Base-by-base conservation (phyloP, 139 green algal genomes). In the Nannochloris sp. region DNA sequence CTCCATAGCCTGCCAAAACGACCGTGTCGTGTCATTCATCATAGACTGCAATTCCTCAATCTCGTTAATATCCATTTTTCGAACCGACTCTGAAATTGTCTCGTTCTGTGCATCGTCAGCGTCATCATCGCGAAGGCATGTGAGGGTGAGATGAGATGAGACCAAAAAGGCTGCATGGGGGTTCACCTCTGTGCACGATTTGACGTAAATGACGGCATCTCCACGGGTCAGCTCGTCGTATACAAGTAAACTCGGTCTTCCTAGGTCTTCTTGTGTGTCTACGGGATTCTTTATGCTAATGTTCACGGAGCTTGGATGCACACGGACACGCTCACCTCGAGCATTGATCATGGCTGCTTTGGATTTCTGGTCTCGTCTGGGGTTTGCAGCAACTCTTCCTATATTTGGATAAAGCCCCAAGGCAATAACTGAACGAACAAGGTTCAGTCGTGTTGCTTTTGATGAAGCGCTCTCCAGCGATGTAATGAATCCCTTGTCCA, bases 191-290 rank as follows among this genome's bases (percentile, higher is more conserved):
- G 78, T 85, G 60, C 68, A 75, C 53, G 59, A 64, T 40, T 76
- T 69, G 46, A 79, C 63, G 49, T 73, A 78, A 57, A 86, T 57
- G 37, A 64, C 44, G 4, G 75, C 25, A 53, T 87, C 80, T 7
- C 67, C 67, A 1, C 80, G 68, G 15, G 70, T 87, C 16, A 87
- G 57, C 55, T 87, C 79, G 9, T 85, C 75, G 31, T 71, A 85
- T 18, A 77, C 69, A 3, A 79, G 4, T 29, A 83, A 64, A 7
- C 25, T 44, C 1, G 19, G 18, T 27, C 29, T 68, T 27, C 53
- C 36, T 21, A 53, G 37, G 14, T 37, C 27, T 10, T 43, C n/a
- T 61, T 34, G 8, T 51, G 48, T 4, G 61, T 54, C 57, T 40
- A 27, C 4, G 25, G 4, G 4, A 11, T 24, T 54, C 18, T 37